These are phyloP conservation scores for Eleusine indica DNA, from an alignment of 176 grass and related monocot species.

Conservation along the genomic window DNA sequence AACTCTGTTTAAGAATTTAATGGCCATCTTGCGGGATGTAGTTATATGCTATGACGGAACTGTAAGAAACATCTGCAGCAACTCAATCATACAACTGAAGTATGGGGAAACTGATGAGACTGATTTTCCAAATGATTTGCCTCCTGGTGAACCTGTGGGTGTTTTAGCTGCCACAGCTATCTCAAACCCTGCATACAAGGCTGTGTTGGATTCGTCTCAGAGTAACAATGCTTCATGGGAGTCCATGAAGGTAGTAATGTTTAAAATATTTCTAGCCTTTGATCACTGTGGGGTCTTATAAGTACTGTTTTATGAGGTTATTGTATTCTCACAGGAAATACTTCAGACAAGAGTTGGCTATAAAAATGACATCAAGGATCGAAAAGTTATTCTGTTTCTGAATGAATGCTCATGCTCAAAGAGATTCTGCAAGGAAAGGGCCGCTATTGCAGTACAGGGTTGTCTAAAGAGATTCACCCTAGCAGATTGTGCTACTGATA, in stretches of 20 bases:
- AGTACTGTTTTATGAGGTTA: constrained; percentile 26
- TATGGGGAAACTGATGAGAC: constrained; percentile 54
- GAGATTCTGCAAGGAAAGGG: constrained; percentile 92
- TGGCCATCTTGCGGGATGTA: constrained; percentile 89
- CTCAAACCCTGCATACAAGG: constrained; percentile 83
- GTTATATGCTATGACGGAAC: constrained; percentile 90
- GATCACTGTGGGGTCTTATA: constrained; percentile 18
- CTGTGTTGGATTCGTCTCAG: constrained; percentile 87
- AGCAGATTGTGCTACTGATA: constrained; percentile 71
- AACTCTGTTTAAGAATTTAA: constrained; percentile 87
- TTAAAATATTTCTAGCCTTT: constrained; percentile 27
- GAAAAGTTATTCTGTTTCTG: constrained; percentile 79
- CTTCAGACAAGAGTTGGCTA: constrained; percentile 60
- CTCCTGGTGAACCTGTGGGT: constrained; percentile 95
- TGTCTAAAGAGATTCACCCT: constrained; percentile 74
- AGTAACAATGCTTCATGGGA: constrained; percentile 99
- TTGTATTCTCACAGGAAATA: constrained; percentile 64
- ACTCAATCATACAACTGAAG: constrained; percentile 77
- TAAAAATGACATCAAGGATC: constrained; percentile 69
- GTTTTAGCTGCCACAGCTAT: constrained; percentile 96
- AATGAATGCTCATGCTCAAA: constrained; percentile 84
- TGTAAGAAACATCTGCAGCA: constrained; percentile 88
- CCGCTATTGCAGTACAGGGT: constrained; percentile 74
- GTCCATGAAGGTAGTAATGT: constrained; percentile 74
- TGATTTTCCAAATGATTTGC: constrained; percentile 43